Percentiles rank a stretch among this genome's conserved stretches.
phyloP scores from a whole-genome alignment of 495 filamentous ascomycete genomes.

The Aspergillus cristatus region DNA sequence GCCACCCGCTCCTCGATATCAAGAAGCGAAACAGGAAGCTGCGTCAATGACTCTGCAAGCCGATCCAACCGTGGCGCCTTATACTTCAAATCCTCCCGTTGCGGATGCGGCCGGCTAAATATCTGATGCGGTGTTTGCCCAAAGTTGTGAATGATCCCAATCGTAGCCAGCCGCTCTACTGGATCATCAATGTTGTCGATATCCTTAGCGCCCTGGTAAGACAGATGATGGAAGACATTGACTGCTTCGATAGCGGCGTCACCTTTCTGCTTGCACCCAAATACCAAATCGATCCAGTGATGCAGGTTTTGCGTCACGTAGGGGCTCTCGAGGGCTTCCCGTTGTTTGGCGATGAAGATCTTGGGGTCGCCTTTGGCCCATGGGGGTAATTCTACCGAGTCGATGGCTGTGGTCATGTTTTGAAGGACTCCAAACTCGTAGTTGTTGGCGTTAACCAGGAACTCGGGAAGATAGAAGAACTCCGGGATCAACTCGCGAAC shows the following conservation, averaged over 20 bases:
- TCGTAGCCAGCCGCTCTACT: slow-evolving; percentile 72
- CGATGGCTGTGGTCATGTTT: slow-evolving; percentile 65
- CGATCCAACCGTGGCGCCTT: slow-evolving; percentile 64
- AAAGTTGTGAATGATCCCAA: slow-evolving; percentile 97
- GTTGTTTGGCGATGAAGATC: slow-evolving; percentile 89
- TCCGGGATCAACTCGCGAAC: slow-evolving; percentile 91
- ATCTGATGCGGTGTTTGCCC: slow-evolving; percentile 95
- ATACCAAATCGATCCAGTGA: slow-evolving; percentile 92
- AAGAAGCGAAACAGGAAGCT: slow-evolving; percentile 72
- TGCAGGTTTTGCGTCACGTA: slow-evolving; percentile 87
- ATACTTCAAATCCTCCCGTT: slow-evolving; percentile 54
- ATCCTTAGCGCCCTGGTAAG: slow-evolving; percentile 88
- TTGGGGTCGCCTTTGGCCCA: slow-evolving; percentile 97
- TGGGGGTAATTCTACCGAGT: slow-evolving; percentile 77
- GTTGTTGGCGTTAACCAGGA: slow-evolving; percentile 79
- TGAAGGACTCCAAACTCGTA: slow-evolving; percentile 90
- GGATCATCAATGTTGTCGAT: slow-evolving; percentile 86
- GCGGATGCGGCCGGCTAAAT: slow-evolving; percentile 69
- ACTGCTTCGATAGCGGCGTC: slow-evolving; percentile 85
- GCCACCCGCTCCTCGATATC: slow-evolving; percentile 72
- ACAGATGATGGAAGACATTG: slow-evolving; percentile 93
- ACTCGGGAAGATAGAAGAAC: slow-evolving; percentile 94
- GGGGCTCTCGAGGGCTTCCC: slow-evolving; percentile 88
- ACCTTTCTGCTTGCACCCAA: slow-evolving; percentile 90
- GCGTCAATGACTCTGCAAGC: slow-evolving; percentile 64